Base-by-base conservation (phyloP, 2,329 filamentous ascomycete genomes). In the Xylaria arbuscula region DNA sequence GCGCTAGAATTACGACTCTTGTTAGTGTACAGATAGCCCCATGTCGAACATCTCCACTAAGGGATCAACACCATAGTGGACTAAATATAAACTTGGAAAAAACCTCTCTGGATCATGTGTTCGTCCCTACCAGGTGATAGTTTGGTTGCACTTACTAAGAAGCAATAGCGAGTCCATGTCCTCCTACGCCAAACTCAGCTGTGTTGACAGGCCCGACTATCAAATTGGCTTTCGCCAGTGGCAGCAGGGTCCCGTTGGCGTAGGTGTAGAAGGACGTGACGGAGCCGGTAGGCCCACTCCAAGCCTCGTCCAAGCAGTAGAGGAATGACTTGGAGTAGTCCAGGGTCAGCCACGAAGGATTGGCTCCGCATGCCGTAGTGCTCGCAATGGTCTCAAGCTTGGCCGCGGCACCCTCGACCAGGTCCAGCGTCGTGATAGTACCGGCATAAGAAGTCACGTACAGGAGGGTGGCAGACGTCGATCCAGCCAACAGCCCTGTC, bases 221-320 rank as follows among this genome's bases (percentile, higher is more conserved):
- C 32, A 77, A 48, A 19, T 74, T 70, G 24, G 74, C 66, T 66
- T 57, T 70, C 28, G 72, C 67, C 66, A 84, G 82, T 3, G 81
- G 79, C 10, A 78, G 76, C 66, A 91, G 77, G 1, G 83, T 82
- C 59, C 86, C 87, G 69, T 86, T 83, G n/a, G 79, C 75, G 4
- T 76, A 71, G 24, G 76, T 76, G 53, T 85, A 78, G 66, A 76
- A 75, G 48, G 75, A 74, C 60, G 74, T 72, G 62, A 78, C 64
- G 56, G 70, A 59, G n/a, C 75, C 75, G 24, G 64, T 70, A 28
- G 70, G 62, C 28, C 63, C 66, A 50, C 36, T 62, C 64, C 74
- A 72, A 24, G 84, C 86, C 80, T 92, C 89, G 72, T 92, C 85
- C 53, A 87, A 73, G 78, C 89, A 91, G 79, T 87, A 89, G 11